These are phyloP conservation scores for Podaxis sp. DNA, from an alignment of 768 basidiomycete species.

Conservation along the genomic window DNA sequence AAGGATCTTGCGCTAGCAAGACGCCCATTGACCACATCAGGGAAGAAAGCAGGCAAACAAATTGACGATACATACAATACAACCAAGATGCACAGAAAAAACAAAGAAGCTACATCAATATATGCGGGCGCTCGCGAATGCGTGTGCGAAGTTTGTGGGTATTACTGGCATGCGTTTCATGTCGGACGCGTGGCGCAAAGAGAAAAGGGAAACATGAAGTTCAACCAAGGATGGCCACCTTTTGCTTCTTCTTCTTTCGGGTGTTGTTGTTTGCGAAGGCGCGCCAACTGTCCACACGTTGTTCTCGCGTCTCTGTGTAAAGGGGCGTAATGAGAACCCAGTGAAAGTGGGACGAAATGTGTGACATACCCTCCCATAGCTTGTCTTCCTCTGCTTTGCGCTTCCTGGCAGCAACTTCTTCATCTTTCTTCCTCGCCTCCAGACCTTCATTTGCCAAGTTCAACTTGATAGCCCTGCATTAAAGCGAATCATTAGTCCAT, in stretches of 20 bases:
- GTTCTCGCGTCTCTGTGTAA: conserved; percentile 63
- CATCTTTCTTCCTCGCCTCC: conserved; percentile 92
- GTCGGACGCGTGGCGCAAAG: conserved; percentile 9
- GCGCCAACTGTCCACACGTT: conserved; percentile 85
- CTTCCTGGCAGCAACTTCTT: conserved; percentile 73
- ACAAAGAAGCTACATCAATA: conserved; percentile 6
- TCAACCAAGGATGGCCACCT: conserved; percentile 66
- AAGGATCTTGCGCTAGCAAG: not conserved
- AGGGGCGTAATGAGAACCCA: not conserved
- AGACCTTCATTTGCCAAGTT: conserved; percentile 89
- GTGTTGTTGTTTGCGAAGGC: conserved; percentile 57
- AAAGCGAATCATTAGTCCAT: conserved; percentile 8
- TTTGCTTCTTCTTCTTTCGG: conserved; percentile 85
- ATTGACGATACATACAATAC: conserved; percentile 16
- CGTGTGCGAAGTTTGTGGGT: conserved; percentile 10
- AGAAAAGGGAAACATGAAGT: conserved; percentile 14
- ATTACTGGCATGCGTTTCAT: conserved; percentile 7
- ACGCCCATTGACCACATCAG: conserved; percentile 1
- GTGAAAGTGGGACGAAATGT: not conserved
- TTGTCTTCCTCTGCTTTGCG: conserved; percentile 89
- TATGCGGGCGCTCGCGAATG: not conserved
- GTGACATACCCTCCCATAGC: conserved; percentile 75
- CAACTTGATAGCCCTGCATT: conserved; percentile 77
- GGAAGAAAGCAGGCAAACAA: conserved; percentile 8
- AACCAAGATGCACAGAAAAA: conserved; percentile 1